phyloP scores from a whole-genome alignment of 202 grass and related monocot genomes.

The Carex arenaria region DNA sequence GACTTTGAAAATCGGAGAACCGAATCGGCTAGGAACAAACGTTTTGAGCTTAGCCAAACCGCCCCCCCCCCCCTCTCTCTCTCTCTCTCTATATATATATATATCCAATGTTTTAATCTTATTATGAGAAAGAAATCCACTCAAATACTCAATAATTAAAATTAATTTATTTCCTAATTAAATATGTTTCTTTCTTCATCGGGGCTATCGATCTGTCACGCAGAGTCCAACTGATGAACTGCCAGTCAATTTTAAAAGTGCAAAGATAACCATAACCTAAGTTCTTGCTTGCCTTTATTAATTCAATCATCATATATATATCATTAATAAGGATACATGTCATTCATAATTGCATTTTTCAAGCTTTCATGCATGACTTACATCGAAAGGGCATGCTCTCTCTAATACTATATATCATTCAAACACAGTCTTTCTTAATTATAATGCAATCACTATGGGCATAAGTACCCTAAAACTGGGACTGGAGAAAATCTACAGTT shows the following conservation, averaged over 20 bases:
- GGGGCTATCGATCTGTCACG: too few relatives aligned
- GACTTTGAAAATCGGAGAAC: too few relatives aligned
- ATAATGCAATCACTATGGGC: not conserved
- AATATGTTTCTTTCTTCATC: too few relatives aligned
- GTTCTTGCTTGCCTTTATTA: conserved; percentile 3
- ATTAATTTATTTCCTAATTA: too few relatives aligned
- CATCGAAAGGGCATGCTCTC: not conserved
- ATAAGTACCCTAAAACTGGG: conserved; percentile 30
- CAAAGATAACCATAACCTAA: conserved; percentile 32
- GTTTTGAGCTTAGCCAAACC: too few relatives aligned
- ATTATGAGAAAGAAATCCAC: too few relatives aligned
- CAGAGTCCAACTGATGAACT: not conserved
- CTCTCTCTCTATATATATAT: too few relatives aligned
- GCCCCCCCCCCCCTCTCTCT: too few relatives aligned
- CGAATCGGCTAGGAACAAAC: too few relatives aligned
- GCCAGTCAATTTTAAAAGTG: conserved; percentile 16
- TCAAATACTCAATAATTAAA: too few relatives aligned
- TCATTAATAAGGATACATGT: conserved; percentile 12
- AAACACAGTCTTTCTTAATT: not conserved
- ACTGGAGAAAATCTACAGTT: conserved; percentile 46
- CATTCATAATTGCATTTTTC: not conserved
- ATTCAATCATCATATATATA: not conserved
- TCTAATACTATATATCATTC: not conserved
- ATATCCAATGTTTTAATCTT: too few relatives aligned
- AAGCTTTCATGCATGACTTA: conserved; percentile 22